Evolutionary conservation across 1,284 basidiomycete genomes (phyloP).

Genomic region (Tetrapyrgos nigripes): DNA sequence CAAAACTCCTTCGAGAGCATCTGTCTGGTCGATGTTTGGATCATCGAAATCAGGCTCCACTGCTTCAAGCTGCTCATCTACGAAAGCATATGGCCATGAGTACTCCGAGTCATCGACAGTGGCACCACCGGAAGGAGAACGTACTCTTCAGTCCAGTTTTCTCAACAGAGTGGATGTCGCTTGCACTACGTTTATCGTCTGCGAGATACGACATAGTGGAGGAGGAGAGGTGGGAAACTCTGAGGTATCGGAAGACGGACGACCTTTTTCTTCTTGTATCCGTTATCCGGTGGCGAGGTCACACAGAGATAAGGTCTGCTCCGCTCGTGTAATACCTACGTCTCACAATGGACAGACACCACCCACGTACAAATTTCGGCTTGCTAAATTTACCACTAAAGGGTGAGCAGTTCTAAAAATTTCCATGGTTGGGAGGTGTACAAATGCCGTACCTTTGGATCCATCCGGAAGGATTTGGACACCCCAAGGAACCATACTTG

Average conservation of each 20-base stretch:
- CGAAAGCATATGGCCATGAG: background rate
- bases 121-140: background rate
- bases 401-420: too few species aligned
- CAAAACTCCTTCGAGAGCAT: conserved; percentile 10
- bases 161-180: background rate
- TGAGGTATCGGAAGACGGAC: background rate
- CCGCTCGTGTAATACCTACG: too few species aligned
- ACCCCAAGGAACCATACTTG: too few species aligned
- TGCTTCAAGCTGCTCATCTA: background rate
- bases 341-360: too few species aligned
- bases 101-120: background rate
- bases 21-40: conserved; percentile 22
- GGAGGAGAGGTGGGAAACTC: background rate
- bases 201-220: conserved; percentile 21
- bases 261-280: background rate
- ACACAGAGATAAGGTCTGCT: background rate
- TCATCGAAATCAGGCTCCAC: conserved; percentile 21
- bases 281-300: background rate
- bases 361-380: too few species aligned
- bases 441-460: too few species aligned
- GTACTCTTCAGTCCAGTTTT: background rate
- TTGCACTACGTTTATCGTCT: conserved; percentile 19
- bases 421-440: too few species aligned
- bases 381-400: too few species aligned
- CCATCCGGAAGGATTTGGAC: too few species aligned